phyloP scores from a whole-genome alignment of 768 basidiomycete genomes.

The Leccinum variicolor region DNA sequence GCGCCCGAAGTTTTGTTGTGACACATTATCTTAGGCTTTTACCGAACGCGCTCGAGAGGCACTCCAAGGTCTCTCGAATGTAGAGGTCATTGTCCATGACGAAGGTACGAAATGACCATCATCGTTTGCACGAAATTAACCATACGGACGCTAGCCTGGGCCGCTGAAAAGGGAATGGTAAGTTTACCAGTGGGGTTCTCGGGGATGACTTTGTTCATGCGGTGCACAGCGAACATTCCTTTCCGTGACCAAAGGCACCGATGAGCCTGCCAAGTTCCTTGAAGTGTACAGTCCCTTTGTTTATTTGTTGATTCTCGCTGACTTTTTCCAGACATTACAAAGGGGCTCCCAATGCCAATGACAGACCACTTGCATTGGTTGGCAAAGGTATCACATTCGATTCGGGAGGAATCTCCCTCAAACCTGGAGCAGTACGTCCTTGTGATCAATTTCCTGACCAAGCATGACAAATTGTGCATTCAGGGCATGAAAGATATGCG shows the following conservation, averaged over 20 bases:
- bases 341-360: slow-evolving; percentile 56
- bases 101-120: slow-evolving; percentile 45
- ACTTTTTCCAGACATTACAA: slow-evolving; percentile 63
- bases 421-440: slow-evolving; percentile 58
- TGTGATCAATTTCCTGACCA: background rate
- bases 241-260: slow-evolving; percentile 78
- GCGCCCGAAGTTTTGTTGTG: background rate
- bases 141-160: slow-evolving; percentile 56
- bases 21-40: slow-evolving; percentile 48
- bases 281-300: slow-evolving; percentile 56
- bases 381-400: slow-evolving; percentile 93
- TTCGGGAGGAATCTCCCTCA: slow-evolving; percentile 83
- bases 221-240: slow-evolving; percentile 68
- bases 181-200: background rate
- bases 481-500: slow-evolving; percentile 84
- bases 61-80: slow-evolving; percentile 63
- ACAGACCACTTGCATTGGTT: slow-evolving; percentile 67
- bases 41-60: slow-evolving; percentile 65
- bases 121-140: background rate
- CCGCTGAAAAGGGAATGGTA: slow-evolving; percentile 81
- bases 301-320: background rate
- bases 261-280: slow-evolving; percentile 82
- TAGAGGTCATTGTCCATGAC: slow-evolving; percentile 68
- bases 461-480: background rate
- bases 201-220: background rate